Evolutionary conservation across 345 rosid genomes (phyloP), one percentile per base, ranked within the genome.

Genomic region (Brassica cretica): DNA sequence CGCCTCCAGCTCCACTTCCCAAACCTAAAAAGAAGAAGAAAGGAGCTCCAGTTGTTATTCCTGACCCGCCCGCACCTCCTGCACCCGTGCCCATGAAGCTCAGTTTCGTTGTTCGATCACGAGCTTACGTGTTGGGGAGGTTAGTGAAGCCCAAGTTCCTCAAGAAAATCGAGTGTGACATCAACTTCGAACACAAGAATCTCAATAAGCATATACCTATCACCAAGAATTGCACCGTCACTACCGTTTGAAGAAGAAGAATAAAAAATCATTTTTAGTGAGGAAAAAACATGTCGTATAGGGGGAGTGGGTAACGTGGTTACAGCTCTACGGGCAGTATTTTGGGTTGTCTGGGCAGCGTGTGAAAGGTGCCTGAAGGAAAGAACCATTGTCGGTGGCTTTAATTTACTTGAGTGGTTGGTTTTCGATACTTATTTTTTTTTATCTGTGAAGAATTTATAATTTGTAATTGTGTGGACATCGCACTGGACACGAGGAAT

Each of bases 91-190:
- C 90, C 5, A 84, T 95, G 76, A 79, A 65, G 21, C 83, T 95
- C 72, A 86, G 78, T 49, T 88, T 91, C 83, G 68, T 76, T 0
- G 88, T 95, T 61, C 73, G 85, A 63, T 95, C 99, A 33, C 86
- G 82, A 56, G 97, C 99, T 65, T 88, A 91, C 76, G 96, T 95
- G 41, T 64, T 95, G 87, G 99, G 99, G 12, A 91, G 85, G 80
- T 74, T 95, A 86, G 99, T 95, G 11, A 89, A 90, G 80, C 92
- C 96, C 0, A 95, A 86, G 70, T 95, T 93, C 80, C 60, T 82
- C 85, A 91, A 82, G 87, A 88, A 65, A 66, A 86, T 95, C 18
- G 85, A 81, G 2, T 95, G 99, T 75, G 76, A 80, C 32, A 32
- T 93, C 73, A 86, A 86, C 30, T 91, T 85, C 59, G 86, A 91